These are phyloP conservation scores for Knufia petricola DNA, from an alignment of 2,329 filamentous ascomycete species.

Conservation along the genomic window DNA sequence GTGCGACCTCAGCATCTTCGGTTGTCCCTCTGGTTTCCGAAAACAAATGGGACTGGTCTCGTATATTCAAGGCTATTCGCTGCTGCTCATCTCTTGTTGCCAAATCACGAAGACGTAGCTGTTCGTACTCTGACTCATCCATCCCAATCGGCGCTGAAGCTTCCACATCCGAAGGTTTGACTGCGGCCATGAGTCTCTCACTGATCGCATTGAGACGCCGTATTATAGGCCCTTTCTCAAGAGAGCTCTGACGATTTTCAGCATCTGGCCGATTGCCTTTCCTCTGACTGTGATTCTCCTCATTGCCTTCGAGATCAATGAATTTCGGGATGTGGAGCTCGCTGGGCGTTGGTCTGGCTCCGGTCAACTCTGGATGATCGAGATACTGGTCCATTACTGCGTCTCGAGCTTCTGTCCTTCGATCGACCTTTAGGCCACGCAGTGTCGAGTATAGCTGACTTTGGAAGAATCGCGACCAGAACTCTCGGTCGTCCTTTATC, in stretches of 20 bases:
- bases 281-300: slow-evolving; percentile 82
- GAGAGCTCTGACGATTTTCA: slow-evolving; percentile 71
- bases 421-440: slow-evolving; percentile 75
- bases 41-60: slow-evolving; percentile 78
- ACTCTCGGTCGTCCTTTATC: slow-evolving; percentile 60
- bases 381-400: slow-evolving; percentile 67
- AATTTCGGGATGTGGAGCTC: slow-evolving; percentile 70
- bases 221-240: slow-evolving; percentile 77
- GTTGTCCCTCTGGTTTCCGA: slow-evolving; percentile 35
- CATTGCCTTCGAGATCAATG: slow-evolving; percentile 87
- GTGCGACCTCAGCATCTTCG: slow-evolving; percentile 30
- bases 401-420: slow-evolving; percentile 61
- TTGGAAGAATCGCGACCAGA: slow-evolving; percentile 92
- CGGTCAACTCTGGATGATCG: slow-evolving; percentile 54
- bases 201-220: slow-evolving; percentile 81
- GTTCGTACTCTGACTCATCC: slow-evolving; percentile 63
- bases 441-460: slow-evolving; percentile 84
- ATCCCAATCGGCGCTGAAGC: slow-evolving; percentile 55
- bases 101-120: slow-evolving; percentile 71
- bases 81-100: slow-evolving; percentile 63
- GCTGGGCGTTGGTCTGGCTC: slow-evolving; percentile 34
- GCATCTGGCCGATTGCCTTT: slow-evolving; percentile 79
- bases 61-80: slow-evolving; percentile 75
- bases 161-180: slow-evolving; percentile 66
- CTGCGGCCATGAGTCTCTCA: slow-evolving; percentile 85